Evolutionary conservation across 2,329 filamentous ascomycete genomes (phyloP).

Genomic region (Fusarium udum): DNA sequence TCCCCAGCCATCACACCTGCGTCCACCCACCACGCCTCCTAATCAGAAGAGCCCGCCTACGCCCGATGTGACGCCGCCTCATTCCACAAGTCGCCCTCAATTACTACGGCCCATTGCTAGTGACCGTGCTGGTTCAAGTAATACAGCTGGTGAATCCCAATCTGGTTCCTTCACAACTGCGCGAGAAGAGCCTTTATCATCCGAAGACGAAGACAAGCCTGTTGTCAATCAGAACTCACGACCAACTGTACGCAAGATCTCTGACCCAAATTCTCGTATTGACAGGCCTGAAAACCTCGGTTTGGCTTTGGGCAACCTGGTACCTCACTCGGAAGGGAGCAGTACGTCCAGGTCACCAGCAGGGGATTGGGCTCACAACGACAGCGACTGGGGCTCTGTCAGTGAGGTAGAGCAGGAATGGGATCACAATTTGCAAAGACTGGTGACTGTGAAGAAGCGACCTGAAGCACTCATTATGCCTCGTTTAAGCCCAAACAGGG

Average conservation of each 20-base stretch:
- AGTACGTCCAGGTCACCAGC: constrained; percentile 53
- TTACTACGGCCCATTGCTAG: constrained; percentile 56
- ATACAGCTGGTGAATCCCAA: constrained; percentile 67
- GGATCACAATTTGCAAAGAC: constrained; percentile 63
- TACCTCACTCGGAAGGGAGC: constrained; percentile 52
- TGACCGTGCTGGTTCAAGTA: constrained; percentile 62
- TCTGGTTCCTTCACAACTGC: constrained; percentile 79
- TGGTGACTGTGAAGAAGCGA: constrained; percentile 63
- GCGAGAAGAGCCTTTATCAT: constrained; percentile 69
- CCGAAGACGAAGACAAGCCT: constrained; percentile 65
- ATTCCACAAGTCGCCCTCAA: constrained; percentile 56
- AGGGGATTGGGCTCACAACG: constrained; percentile 62
- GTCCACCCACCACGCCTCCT: constrained; percentile 67
- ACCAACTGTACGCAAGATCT: constrained; percentile 54
- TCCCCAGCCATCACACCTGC: constrained; percentile 50
- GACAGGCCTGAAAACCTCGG: constrained; percentile 50
- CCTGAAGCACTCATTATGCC: constrained; percentile 43
- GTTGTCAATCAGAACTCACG: constrained; percentile 56
- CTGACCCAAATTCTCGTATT: constrained; percentile 36
- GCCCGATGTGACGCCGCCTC: constrained; percentile 78
- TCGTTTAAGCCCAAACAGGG: constrained; percentile 40
- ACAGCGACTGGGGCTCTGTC: constrained; percentile 65
- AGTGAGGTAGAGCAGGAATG: constrained; percentile 63
- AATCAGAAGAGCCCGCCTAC: constrained; percentile 76
- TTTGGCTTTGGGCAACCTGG: constrained; percentile 55